Conservation (phyloP, 441 rosid species). For the Theobroma grandiflorum region DNA sequence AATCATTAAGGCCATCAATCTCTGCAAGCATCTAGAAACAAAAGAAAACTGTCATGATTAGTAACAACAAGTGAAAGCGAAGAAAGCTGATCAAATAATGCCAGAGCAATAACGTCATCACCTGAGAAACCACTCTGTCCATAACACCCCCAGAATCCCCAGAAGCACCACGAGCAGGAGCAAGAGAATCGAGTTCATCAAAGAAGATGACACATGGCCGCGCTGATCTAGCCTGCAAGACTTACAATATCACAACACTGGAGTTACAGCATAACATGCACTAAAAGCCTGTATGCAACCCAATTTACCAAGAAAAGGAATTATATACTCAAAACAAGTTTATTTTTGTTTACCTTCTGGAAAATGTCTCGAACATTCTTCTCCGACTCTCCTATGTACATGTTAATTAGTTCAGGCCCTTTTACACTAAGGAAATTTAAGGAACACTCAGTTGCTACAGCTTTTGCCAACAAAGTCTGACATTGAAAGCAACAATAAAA, state of each 20-base stretch:
- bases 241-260: conserved; percentile 12
- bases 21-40: conserved; percentile 89
- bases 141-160: conserved; percentile 99
- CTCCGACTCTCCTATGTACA: conserved; percentile 99
- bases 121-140: conserved; percentile 99
- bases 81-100: conserved; percentile 17
- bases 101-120: conserved; percentile 38
- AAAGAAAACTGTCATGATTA: conserved; percentile 24
- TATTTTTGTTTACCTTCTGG: conserved; percentile 66
- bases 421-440: conserved; percentile 94
- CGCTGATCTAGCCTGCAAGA: conserved; percentile 90
- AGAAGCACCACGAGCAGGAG: conserved; percentile 98
- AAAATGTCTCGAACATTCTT: conserved; percentile 95
- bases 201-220: conserved; percentile 98
- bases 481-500: conserved; percentile 38
- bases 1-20: conserved; percentile 92
- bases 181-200: conserved; percentile 98
- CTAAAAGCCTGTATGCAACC: conserved; percentile 7
- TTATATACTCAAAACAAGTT: not conserved
- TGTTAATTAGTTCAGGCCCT: conserved; percentile 98
- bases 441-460: conserved; percentile 98
- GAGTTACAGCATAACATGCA: conserved; percentile 1
- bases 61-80: conserved; percentile 12
- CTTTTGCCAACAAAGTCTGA: conserved; percentile 95
- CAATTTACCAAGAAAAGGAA: conserved; percentile 12